Evolutionary conservation across 129 eudicot genomes (phyloP).

Genomic region (Deinandra increscens): DNA sequence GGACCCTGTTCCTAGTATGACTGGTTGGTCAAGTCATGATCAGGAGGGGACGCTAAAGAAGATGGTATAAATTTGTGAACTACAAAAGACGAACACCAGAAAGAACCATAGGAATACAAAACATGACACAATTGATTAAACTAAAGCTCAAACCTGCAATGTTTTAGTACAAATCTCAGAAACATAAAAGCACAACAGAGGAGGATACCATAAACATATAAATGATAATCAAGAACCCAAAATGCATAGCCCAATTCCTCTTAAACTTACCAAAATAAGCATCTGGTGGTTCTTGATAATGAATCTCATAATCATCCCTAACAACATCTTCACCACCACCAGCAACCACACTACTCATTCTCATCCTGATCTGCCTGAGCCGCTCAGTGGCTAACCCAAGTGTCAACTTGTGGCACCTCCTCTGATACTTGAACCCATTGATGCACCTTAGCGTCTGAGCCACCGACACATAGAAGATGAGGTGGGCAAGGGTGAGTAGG

Average conservation of each 20-base stretch:
- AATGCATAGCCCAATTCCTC: conserved; percentile 92
- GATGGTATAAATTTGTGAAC: background rate
- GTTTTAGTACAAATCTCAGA: conserved; percentile 33
- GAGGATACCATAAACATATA: conserved; percentile 81
- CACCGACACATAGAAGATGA: conserved; percentile 87
- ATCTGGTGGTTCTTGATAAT: conserved; percentile 93
- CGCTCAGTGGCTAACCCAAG: conserved; percentile 93
- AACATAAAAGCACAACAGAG: conserved; percentile 76
- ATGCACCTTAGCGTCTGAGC: conserved; percentile 97
- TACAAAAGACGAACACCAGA: background rate
- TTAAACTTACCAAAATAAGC: conserved; percentile 86
- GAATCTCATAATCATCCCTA: conserved; percentile 70
- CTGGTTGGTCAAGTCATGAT: no score
- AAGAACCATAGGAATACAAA: conserved; percentile 1
- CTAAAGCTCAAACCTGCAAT: conserved; percentile 24
- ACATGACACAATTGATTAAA: conserved; percentile 10
- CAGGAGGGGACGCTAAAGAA: background rate
- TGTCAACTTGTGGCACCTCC: conserved; percentile 91
- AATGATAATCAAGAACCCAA: conserved; percentile 69
- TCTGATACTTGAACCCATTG: conserved; percentile 94
- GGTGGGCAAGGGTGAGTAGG: conserved; percentile 63
- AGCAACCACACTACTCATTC: conserved; percentile 31
- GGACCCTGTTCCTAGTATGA: no score
- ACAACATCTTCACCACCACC: conserved; percentile 39
- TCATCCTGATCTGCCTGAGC: conserved; percentile 64